Conservation (phyloP, 2,329 filamentous ascomycete species). For the Trichoderma citrinoviride region DNA sequence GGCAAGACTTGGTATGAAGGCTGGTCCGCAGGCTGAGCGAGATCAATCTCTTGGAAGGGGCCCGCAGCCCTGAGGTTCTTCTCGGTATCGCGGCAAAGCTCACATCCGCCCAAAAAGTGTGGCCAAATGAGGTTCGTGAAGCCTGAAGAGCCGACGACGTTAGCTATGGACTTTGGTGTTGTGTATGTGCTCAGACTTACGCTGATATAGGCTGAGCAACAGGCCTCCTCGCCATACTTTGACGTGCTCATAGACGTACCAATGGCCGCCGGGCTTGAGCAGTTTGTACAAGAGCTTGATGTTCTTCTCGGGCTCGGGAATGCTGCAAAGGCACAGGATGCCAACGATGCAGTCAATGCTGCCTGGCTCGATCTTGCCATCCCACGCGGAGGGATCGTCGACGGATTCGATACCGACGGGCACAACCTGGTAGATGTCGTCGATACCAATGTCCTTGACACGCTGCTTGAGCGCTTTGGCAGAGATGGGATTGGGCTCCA, state of each 20-base stretch:
- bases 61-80: conserved; percentile 48
- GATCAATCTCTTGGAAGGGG: conserved; percentile 49
- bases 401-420: conserved; percentile 62
- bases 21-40: conserved; percentile 42
- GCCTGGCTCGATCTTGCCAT: conserved; percentile 47
- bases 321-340: conserved; percentile 61
- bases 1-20: conserved; percentile 45
- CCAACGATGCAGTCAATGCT: conserved; percentile 60
- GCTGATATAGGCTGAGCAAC: conserved; percentile 48
- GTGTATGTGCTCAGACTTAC: conserved; percentile 39
- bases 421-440: conserved; percentile 58
- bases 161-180: background rate
- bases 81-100: conserved; percentile 49
- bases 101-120: conserved; percentile 50
- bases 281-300: conserved; percentile 54
- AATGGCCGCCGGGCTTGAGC: conserved; percentile 59
- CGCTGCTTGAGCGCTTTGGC: conserved; percentile 47
- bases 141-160: conserved; percentile 34
- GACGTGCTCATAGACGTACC: conserved; percentile 65
- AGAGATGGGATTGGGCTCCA: conserved; percentile 60
- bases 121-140: conserved; percentile 54
- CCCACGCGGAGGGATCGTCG: conserved; percentile 40
- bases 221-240: conserved; percentile 39
- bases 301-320: conserved; percentile 58
- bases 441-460: conserved; percentile 51